phyloP scores from a whole-genome alignment of 345 rosid genomes.

The Anastatica hierochuntica region DNA sequence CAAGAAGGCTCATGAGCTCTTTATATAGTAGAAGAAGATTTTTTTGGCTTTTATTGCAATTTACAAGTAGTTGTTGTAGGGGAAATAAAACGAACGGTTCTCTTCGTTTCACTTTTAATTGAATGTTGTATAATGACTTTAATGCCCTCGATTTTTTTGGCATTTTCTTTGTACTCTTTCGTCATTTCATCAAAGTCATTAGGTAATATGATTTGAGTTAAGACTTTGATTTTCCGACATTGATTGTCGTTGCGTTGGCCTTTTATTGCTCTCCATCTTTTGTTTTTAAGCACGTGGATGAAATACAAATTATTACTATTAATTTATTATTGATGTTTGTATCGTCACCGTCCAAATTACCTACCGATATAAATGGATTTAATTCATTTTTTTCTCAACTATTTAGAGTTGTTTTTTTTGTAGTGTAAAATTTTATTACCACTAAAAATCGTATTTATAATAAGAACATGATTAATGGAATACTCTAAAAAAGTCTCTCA shows the following conservation, averaged over 20 bases:
- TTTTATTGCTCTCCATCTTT: background rate
- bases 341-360: background rate
- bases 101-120: background rate
- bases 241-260: background rate
- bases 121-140: background rate
- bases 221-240: background rate
- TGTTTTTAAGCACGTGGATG: background rate
- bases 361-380: too few species aligned
- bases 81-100: background rate
- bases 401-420: too few species aligned
- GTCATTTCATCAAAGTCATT: background rate
- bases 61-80: too few species aligned
- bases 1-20: background rate
- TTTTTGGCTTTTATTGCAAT: too few species aligned
- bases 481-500: too few species aligned
- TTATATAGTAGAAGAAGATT: too few species aligned
- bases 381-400: too few species aligned
- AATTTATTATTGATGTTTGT: background rate
- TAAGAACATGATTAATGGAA: too few species aligned
- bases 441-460: too few species aligned
- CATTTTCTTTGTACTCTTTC: background rate
- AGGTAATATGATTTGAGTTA: too few species aligned
- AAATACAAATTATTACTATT: background rate
- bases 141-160: background rate
- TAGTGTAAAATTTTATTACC: too few species aligned